Evolutionary conservation across 805 yeast species (phyloP), one percentile per base, ranked within the genome.

Genomic region (Suhomyces faveliae): DNA sequence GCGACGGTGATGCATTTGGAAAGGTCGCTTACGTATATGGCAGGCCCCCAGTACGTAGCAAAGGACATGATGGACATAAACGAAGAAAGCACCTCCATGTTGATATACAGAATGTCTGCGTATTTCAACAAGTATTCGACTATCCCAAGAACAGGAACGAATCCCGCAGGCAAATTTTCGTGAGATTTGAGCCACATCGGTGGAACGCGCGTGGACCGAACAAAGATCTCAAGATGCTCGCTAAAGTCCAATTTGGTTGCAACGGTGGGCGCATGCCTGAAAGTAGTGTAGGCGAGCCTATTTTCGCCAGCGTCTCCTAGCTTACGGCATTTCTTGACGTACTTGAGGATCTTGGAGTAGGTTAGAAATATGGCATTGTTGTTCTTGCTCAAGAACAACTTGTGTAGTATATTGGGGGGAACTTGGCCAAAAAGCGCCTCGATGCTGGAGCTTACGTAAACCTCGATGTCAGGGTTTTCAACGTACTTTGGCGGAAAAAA

Each of bases 11-110:
- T 17, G 24, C 44, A 45, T n/a, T 13, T 30, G 12, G 44, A 33
- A 3, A 45, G 33, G 25, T 45, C 48, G 11, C 17, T 23, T 12
- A 45, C 48, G 17, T 10, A 40, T 20, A 45, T 39, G 13, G 22
- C 43, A 20, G 42, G 43, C 5, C 48, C 48, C 48, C 48, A 45
- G 40, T 45, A 24, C 8, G 48, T 45, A 10, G 44, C 48, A 17
- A 45, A 45, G 5, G 20, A 11, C 25, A 39, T 11, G 11, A 8
- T 21, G 6, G 48, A 17, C 13, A 40, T 13, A 19, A 23, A 45
- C 15, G 40, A 21, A 4, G 43, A 33, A 9, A 45, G 25, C 17
- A 45, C 39, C 6, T 45, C 44, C 44, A 40, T 45, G 21, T 38
- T 40, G 19, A 45, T 19, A 12, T 13, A 13, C 24, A 39, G 12